These are phyloP conservation scores for Dryas octopetala DNA, from an alignment of 306 rosid genomes.

Conservation along the genomic window DNA sequence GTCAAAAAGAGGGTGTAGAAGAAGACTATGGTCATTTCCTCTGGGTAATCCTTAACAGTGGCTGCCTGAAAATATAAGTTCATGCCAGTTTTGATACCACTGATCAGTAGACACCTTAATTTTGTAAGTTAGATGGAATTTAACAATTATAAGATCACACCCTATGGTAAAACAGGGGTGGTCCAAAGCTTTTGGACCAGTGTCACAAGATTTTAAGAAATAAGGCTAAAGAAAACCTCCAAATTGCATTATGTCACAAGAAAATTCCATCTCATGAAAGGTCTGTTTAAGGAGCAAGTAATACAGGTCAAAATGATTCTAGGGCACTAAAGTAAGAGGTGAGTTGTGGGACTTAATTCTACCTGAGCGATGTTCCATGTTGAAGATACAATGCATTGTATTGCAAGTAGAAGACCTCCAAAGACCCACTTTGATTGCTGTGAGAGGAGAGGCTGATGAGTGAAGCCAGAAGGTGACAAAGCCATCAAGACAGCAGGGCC, in stretches of 20 bases:
- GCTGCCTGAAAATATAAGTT: slow-evolving; percentile 25
- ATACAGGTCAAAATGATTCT: background rate
- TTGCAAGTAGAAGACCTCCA: slow-evolving; percentile 39
- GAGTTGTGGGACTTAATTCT: background rate
- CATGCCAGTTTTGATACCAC: background rate
- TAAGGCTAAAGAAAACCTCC: too few species aligned
- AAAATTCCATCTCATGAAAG: background rate
- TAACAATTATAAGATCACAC: too few species aligned
- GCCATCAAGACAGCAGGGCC: slow-evolving; percentile 32
- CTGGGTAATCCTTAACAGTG: slow-evolving; percentile 36
- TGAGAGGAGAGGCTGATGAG: background rate
- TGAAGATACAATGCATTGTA: slow-evolving; percentile 33
- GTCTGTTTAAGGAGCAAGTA: background rate
- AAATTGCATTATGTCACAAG: too few species aligned
- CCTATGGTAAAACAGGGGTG: too few species aligned
- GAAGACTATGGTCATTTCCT: slow-evolving; percentile 37
- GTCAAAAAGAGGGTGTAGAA: slow-evolving; percentile 40
- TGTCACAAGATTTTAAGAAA: too few species aligned
- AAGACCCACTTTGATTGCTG: slow-evolving; percentile 33
- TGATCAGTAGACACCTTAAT: background rate
- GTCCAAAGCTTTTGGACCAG: too few species aligned
- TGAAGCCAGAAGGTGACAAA: slow-evolving; percentile 4
- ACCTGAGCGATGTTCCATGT: slow-evolving; percentile 46
- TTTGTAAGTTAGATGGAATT: too few species aligned
- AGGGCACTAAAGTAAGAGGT: background rate